Evolutionary conservation across 2,329 filamentous ascomycete species (phyloP).

Genomic region (Apiospora arundinis): DNA sequence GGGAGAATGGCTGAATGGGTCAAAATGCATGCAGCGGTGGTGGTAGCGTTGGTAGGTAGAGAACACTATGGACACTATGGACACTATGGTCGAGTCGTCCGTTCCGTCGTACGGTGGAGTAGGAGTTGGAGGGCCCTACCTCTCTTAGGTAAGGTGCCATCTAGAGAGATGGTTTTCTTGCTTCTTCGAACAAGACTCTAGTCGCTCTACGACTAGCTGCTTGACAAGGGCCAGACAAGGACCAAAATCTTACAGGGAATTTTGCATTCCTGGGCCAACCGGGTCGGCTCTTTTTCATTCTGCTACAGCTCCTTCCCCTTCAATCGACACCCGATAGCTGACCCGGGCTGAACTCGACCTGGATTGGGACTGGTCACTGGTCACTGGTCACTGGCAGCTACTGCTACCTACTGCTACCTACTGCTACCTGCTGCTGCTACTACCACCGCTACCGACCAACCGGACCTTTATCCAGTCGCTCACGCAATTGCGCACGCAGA

Average conservation of each 20-base stretch:
- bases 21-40: background rate
- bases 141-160: constrained; percentile 11
- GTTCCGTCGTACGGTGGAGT: constrained; percentile 13
- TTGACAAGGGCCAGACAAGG: constrained; percentile 8
- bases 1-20: constrained; percentile 12
- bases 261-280: constrained; percentile 22
- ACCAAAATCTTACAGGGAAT: constrained; percentile 1
- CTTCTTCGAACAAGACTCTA: constrained; percentile 12
- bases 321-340: background rate
- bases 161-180: constrained; percentile 4
- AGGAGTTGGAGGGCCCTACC: background rate
- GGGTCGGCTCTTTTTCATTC: background rate
- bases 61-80: constrained; percentile 6
- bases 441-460: background rate
- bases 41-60: background rate
- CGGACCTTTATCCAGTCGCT: background rate
- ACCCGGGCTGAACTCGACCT: background rate
- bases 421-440: too few relatives aligned
- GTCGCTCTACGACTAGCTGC: background rate
- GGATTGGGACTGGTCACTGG: background rate
- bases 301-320: background rate
- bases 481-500: background rate
- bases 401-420: too few relatives aligned
- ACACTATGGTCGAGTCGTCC: constrained; percentile 10
- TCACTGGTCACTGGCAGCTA: too few relatives aligned